Evolutionary conservation across 1,284 basidiomycete species (phyloP).

Genomic region (Tetrapyrgos nigripes): DNA sequence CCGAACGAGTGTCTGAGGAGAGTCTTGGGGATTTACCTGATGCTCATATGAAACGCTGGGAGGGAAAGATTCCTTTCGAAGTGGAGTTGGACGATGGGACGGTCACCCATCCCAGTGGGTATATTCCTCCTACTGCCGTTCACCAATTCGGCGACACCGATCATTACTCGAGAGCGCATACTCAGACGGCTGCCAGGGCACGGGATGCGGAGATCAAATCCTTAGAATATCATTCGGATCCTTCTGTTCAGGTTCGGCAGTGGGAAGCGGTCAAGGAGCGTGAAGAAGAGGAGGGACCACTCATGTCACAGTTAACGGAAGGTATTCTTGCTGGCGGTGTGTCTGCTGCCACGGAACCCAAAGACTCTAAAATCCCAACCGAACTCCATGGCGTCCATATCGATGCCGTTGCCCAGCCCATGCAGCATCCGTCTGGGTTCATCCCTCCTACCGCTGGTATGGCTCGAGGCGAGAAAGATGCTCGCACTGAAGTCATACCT

Average conservation of each 20-base stretch:
- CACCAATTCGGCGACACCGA: conserved; percentile 30
- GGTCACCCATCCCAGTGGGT: conserved; percentile 42
- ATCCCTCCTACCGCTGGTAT: conserved; percentile 22
- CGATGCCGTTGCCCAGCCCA: conserved; percentile 16
- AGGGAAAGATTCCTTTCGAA: conserved; percentile 42
- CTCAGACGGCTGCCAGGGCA: conserved; percentile 11
- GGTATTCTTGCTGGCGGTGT: conserved; percentile 41
- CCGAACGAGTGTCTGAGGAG: conserved; percentile 35
- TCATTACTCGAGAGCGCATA: conserved; percentile 10
- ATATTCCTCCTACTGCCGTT: conserved; percentile 42
- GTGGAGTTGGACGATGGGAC: conserved; percentile 36
- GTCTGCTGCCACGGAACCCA: conserved; percentile 34
- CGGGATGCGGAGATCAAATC: conserved; percentile 2
- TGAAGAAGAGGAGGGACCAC: conserved; percentile 33
- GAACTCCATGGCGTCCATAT: conserved; percentile 21
- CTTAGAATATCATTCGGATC: conserved; percentile 26
- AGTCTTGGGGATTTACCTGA: conserved; percentile 31
- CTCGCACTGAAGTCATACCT: conserved; percentile 15
- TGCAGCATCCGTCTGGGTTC: conserved; percentile 23
- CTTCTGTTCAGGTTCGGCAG: conserved; percentile 39
- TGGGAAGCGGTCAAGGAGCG: conserved; percentile 36
- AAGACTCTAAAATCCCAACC: conserved; percentile 39
- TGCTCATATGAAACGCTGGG: conserved; percentile 28
- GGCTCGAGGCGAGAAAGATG: conserved; percentile 16
- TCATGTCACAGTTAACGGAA: conserved; percentile 41